These are phyloP conservation scores for Colletotrichum siamense DNA, from an alignment of 2,329 filamentous ascomycete species.

Conservation along the genomic window DNA sequence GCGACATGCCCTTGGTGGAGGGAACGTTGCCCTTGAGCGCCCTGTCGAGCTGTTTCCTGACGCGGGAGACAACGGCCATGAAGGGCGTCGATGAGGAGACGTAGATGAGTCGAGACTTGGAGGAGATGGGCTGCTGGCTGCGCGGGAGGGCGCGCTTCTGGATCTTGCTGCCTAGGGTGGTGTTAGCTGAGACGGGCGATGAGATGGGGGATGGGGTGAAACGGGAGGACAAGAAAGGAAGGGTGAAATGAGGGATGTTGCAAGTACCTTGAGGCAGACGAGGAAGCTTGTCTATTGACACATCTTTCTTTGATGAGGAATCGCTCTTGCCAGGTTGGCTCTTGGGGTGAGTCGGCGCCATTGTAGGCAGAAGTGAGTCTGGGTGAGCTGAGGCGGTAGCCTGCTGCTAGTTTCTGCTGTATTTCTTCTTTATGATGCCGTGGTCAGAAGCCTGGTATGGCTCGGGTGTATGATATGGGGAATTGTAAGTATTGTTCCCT, in stretches of 20 bases:
- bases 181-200: constrained; percentile 17
- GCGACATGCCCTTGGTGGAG: constrained; percentile 46
- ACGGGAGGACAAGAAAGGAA: constrained; percentile 9
- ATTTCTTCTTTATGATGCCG: accelerated
- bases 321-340: background rate
- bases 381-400: background rate
- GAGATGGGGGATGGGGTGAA: constrained; percentile 19
- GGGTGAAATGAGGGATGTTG: background rate
- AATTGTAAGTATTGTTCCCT: too few species aligned
- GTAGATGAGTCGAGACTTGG: constrained; percentile 62
- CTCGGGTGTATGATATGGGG: background rate
- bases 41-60: constrained; percentile 66
- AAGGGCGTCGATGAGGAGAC: constrained; percentile 70
- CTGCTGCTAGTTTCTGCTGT: background rate
- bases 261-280: constrained; percentile 26
- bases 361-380: constrained; percentile 13
- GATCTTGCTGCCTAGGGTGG: constrained; percentile 48
- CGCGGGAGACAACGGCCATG: constrained; percentile 70
- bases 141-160: constrained; percentile 53
- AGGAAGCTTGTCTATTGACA: constrained; percentile 2
- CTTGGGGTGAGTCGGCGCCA: constrained; percentile 12
- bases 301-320: background rate
- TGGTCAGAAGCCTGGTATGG: background rate
- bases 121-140: constrained; percentile 45
- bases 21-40: constrained; percentile 54